Conservation (phyloP, 2,329 filamentous ascomycete genomes). For the Thielaviopsis musarum region DNA sequence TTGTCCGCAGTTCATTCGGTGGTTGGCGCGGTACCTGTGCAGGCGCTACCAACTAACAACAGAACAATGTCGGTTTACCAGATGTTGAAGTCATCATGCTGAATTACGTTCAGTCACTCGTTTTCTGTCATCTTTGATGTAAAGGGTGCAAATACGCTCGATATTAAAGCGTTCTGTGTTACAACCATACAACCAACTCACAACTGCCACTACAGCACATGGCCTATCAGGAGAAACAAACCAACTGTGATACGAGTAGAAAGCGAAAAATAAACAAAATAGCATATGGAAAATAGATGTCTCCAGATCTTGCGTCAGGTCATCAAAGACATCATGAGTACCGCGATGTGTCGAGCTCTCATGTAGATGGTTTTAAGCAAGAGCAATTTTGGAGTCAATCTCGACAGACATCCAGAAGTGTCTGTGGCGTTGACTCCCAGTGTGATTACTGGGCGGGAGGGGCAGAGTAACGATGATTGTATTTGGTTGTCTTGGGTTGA, state of each 20-base stretch:
- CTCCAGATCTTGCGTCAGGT: conserved; percentile 46
- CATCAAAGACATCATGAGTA: conserved; percentile 51
- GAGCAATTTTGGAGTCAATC: conserved; percentile 33
- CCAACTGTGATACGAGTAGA: background rate
- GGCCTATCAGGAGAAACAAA: too few relatives aligned
- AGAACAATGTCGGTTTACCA: conserved; percentile 12
- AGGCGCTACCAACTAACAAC: background rate
- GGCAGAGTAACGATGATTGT: conserved; percentile 24
- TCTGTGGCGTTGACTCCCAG: conserved; percentile 25
- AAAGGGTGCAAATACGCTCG: background rate
- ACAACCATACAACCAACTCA: background rate
- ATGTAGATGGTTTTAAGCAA: conserved; percentile 54
- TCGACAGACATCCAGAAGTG: conserved; percentile 37
- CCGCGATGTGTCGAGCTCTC: conserved; percentile 40
- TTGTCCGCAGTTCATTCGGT: conserved; percentile 10
- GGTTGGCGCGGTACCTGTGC: background rate
- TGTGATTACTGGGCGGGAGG: conserved; percentile 8
- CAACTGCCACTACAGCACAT: background rate
- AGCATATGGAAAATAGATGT: conserved; percentile 17
- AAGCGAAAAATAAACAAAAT: background rate
- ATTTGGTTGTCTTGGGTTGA: conserved; percentile 31
- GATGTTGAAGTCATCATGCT: conserved; percentile 11
- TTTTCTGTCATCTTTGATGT: background rate
- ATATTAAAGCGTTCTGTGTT: background rate
- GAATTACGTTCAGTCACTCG: background rate